Percentiles rank a stretch among this genome's conserved stretches.
Evolutionary conservation across 345 rosid genomes (phyloP).

Genomic region (Angophora floribunda): DNA sequence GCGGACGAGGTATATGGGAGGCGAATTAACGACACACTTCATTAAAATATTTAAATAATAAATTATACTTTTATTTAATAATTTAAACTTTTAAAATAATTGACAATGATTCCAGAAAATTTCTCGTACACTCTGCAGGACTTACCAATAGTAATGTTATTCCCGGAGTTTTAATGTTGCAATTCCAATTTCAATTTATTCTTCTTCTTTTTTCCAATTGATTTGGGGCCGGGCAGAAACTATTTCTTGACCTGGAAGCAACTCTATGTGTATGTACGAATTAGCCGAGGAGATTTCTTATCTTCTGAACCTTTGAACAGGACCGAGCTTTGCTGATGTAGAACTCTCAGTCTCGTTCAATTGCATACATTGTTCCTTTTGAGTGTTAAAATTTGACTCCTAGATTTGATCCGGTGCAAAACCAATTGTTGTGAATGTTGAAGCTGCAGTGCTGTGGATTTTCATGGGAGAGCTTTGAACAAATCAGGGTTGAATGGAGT

Average conservation of each 20-base stretch:
- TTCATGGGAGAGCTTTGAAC: not conserved
- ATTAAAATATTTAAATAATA: too few species aligned
- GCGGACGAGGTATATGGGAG: constrained; percentile 56
- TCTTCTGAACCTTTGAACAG: not conserved
- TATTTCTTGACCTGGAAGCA: not conserved
- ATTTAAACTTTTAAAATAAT: too few species aligned
- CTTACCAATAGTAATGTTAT: not conserved
- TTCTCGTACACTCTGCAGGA: fast-evolving
- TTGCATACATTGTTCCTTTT: not conserved
- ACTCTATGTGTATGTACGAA: not conserved
- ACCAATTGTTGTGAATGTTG: not conserved
- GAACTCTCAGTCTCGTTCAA: not conserved
- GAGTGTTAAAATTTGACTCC: not conserved
- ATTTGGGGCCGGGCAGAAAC: not conserved
- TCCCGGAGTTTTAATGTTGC: not conserved
- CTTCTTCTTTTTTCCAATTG: not conserved
- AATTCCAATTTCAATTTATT: not conserved
- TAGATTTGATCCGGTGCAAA: not conserved
- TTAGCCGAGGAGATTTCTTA: not conserved
- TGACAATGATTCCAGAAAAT: fast-evolving
- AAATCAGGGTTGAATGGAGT: not conserved
- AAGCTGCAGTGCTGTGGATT: not conserved
- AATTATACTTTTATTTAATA: too few species aligned
- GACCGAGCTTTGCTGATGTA: not conserved
- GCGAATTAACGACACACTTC: not conserved